Conservation (phyloP, 805 yeast genomes). For the Wickerhamomyces mucosus region DNA sequence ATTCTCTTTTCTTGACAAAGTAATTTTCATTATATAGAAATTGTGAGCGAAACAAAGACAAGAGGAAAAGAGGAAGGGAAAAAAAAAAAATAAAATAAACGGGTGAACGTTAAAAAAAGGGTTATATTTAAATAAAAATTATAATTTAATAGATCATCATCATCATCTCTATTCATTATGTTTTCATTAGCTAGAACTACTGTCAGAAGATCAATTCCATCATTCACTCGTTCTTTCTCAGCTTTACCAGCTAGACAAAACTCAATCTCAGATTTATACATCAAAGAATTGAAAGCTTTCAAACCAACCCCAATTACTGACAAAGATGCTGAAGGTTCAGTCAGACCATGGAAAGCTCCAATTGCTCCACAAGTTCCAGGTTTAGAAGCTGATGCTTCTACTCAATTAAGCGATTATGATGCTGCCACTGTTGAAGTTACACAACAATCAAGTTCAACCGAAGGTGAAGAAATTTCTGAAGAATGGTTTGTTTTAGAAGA, state of each 20-base stretch:
- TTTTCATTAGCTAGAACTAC: constrained; percentile 16
- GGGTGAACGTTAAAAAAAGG: too few species aligned
- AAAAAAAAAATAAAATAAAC: too few species aligned
- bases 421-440: constrained; percentile 66
- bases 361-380: constrained; percentile 67
- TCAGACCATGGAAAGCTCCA: constrained; percentile 79
- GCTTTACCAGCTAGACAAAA: constrained; percentile 30
- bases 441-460: constrained; percentile 14
- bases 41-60: too few species aligned
- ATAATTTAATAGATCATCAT: too few species aligned
- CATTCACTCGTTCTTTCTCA: constrained; percentile 26
- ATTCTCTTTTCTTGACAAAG: too few species aligned
- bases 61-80: too few species aligned
- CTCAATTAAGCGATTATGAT: constrained; percentile 60
- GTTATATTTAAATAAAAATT: too few species aligned
- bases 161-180: too few species aligned
- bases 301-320: constrained; percentile 72
- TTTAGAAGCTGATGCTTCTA: constrained; percentile 57
- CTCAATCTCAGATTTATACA: constrained; percentile 75
- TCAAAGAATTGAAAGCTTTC: constrained; percentile 80
- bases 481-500: constrained; percentile 81
- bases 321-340: constrained; percentile 67
- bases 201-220: constrained; percentile 18
- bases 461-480: constrained; percentile 39
- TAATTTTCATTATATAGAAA: too few species aligned